Conservation (phyloP, 441 rosid genomes). For the Gossypium schwendimanii region DNA sequence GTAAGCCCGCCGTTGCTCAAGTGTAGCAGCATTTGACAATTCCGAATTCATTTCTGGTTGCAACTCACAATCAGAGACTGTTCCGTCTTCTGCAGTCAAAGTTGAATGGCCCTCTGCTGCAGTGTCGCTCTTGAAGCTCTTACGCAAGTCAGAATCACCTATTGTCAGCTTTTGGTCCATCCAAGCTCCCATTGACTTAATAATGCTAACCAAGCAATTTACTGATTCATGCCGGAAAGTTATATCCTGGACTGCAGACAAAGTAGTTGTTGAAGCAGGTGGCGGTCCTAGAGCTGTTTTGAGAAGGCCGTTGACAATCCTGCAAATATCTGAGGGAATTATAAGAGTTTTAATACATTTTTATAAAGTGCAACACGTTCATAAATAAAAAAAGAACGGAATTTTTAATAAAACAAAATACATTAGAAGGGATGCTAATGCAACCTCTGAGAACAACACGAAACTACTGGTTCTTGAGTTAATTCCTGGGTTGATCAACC, state of each 20-base stretch:
- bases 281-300: conserved; percentile 98
- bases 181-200: conserved; percentile 92
- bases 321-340: conserved; percentile 94
- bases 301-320: conserved; percentile 94
- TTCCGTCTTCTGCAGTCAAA: conserved; percentile 60
- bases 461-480: not conserved
- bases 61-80: conserved; percentile 52
- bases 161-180: conserved; percentile 78
- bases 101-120: conserved; percentile 40
- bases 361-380: conserved; percentile 16
- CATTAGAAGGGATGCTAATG: not conserved
- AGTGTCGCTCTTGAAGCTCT: conserved; percentile 48
- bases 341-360: conserved; percentile 78
- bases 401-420: not conserved
- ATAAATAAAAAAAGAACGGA: conserved; percentile 1
- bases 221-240: conserved; percentile 97
- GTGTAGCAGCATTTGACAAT: conserved; percentile 71
- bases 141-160: conserved; percentile 51
- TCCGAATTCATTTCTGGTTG: conserved; percentile 63
- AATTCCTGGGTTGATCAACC: not conserved
- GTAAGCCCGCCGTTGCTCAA: conserved; percentile 90
- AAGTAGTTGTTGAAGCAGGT: conserved; percentile 79
- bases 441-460: conserved; percentile 3
- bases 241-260: conserved; percentile 79
- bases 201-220: conserved; percentile 82